Evolutionary conservation across 148 eudicot species (phyloP).

Genomic region (Nyssa sinensis): DNA sequence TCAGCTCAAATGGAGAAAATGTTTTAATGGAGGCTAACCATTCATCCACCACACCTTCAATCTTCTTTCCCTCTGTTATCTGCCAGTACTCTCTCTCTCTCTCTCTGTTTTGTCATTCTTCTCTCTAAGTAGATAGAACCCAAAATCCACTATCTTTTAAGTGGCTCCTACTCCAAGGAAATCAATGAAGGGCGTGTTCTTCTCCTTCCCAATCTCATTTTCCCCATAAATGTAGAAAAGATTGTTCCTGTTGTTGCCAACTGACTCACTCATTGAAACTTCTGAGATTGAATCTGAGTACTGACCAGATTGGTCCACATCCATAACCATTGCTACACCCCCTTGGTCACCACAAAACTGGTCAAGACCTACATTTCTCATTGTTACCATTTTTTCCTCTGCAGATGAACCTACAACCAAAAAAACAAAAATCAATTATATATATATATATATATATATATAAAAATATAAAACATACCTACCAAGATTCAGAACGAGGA

Average conservation of each 20-base stretch:
- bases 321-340: not conserved
- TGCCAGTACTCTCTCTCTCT: not conserved
- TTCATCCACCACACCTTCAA: too few relatives aligned
- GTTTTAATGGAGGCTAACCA: not conserved
- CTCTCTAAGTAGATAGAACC: not conserved
- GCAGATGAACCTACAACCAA: constrained; percentile 2
- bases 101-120: not conserved
- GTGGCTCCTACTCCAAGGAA: constrained; percentile 42
- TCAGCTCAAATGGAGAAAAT: constrained; percentile 4
- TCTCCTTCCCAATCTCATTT: constrained; percentile 1
- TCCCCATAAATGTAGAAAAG: constrained; percentile 13
- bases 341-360: constrained; percentile 1
- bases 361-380: constrained; percentile 8
- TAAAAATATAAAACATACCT: not conserved
- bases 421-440: not conserved
- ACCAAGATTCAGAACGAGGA: not conserved
- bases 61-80: not conserved
- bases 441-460: too few relatives aligned
- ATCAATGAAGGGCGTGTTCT: constrained; percentile 33
- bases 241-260: constrained; percentile 17
- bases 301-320: constrained; percentile 19
- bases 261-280: constrained; percentile 34
- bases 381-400: not conserved
- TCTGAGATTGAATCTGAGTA: constrained; percentile 43
- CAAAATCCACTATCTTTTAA: constrained; percentile 9